Conservation (phyloP, 2,329 filamentous ascomycete species). For the Neodidymelliopsis sp. region DNA sequence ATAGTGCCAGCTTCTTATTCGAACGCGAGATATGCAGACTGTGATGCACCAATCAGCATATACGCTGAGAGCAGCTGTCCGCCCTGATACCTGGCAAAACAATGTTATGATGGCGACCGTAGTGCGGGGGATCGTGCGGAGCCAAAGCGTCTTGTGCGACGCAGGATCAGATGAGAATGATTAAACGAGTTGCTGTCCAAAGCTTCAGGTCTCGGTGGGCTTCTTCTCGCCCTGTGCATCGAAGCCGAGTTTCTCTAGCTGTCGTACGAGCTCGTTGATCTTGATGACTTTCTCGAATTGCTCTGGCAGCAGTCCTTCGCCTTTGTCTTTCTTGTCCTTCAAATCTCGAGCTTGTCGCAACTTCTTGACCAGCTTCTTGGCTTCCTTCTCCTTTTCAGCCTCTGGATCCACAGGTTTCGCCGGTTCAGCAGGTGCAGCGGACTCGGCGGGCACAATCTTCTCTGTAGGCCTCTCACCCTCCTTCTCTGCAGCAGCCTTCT, state of each 20-base stretch:
- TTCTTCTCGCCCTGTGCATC: constrained; percentile 76
- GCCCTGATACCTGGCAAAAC: background rate
- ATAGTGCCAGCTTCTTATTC: no score
- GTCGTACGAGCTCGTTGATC: constrained; percentile 90
- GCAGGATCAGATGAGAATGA: background rate
- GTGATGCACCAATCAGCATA: no score
- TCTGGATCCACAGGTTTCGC: constrained; percentile 65
- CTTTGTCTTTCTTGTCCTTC: constrained; percentile 87
- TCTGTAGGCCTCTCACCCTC: constrained; percentile 47
- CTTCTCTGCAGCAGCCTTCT: constrained; percentile 58
- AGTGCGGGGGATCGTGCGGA: background rate
- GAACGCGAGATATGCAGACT: no score
- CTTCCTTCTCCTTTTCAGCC: constrained; percentile 89
- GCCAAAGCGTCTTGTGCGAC: background rate
- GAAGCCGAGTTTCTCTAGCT: constrained; percentile 85
- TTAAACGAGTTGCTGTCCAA: background rate
- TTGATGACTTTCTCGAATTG: constrained; percentile 98
- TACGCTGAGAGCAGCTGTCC: background rate
- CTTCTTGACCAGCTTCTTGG: constrained; percentile 90
- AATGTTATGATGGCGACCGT: background rate
- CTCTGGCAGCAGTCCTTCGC: constrained; percentile 84
- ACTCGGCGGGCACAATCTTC: constrained; percentile 19
- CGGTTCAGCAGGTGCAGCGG: constrained; percentile 31
- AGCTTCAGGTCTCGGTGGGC: constrained; percentile 50
- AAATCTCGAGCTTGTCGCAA: constrained; percentile 91